phyloP scores from a whole-genome alignment of 345 rosid genomes.

The Microcos paniculata region DNA sequence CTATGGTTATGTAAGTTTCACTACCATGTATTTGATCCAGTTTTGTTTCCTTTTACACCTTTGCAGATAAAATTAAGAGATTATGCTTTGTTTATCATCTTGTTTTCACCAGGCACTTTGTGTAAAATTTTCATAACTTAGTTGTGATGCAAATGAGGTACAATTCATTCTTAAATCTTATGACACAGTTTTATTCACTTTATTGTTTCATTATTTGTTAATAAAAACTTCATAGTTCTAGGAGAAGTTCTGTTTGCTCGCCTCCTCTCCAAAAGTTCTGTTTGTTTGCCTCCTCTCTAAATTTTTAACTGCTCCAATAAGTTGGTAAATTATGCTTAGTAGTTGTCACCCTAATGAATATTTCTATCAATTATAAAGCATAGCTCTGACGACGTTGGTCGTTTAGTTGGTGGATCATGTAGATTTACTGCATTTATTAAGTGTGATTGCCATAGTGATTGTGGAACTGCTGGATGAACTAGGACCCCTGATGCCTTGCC shows the following conservation, averaged over 20 bases:
- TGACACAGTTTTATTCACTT: neutral
- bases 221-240: neutral
- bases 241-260: slow-evolving; percentile 1
- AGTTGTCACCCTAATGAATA: neutral
- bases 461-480: neutral
- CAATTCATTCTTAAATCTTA: slow-evolving; percentile 17
- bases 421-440: neutral
- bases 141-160: slow-evolving; percentile 23
- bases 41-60: slow-evolving; percentile 31
- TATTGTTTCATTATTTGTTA: neutral
- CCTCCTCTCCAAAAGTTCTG: neutral
- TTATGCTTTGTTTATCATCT: slow-evolving; percentile 26
- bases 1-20: slow-evolving; percentile 30
- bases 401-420: neutral
- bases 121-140: slow-evolving; percentile 19
- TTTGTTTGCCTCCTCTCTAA: neutral
- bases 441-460: neutral
- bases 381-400: neutral
- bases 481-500: no score
- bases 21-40: slow-evolving; percentile 34
- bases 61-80: slow-evolving; percentile 24
- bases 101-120: slow-evolving; percentile 19
- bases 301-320: neutral
- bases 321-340: neutral
- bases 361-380: neutral